phyloP scores from a whole-genome alignment of 805 yeast genomes.

The Komagataella pseudopastoris region DNA sequence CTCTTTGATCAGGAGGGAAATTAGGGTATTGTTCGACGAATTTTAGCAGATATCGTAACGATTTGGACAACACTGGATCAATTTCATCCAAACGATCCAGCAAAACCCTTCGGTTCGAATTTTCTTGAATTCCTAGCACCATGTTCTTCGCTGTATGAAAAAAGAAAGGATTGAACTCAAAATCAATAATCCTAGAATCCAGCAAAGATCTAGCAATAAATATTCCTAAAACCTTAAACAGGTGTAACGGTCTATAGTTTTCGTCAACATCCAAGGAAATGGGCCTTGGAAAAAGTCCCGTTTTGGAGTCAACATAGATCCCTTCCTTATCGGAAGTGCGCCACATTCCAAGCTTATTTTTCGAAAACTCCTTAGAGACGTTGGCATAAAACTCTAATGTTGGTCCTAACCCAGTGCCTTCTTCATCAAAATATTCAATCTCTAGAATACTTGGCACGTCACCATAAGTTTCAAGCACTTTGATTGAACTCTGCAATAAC shows the following conservation, averaged over 20 bases:
- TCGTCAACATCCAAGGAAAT: constrained; percentile 18
- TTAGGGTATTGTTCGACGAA: constrained; percentile 19
- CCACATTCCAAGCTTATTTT: constrained; percentile 54
- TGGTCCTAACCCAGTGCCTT: constrained; percentile 95
- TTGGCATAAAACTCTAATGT: constrained; percentile 83
- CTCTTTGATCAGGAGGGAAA: constrained; percentile 5
- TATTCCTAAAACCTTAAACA: constrained; percentile 62
- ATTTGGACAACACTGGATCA: constrained; percentile 45
- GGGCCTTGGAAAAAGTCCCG: constrained; percentile 72
- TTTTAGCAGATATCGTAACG: constrained; percentile 35
- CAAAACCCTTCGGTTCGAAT: constrained; percentile 5
- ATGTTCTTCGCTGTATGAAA: constrained; percentile 40
- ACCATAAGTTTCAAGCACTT: constrained; percentile 66
- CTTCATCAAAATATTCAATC: constrained; percentile 81
- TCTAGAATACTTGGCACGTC: constrained; percentile 72
- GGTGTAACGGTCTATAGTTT: constrained; percentile 27
- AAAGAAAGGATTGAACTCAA: constrained; percentile 60
- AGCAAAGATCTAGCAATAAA: constrained; percentile 78
- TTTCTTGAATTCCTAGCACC: constrained; percentile 3
- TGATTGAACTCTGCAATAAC: constrained; percentile 64
- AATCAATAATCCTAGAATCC: constrained; percentile 81
- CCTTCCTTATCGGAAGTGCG: constrained; percentile 21
- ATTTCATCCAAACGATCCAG: constrained; percentile 30
- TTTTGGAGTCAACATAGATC: constrained; percentile 23
- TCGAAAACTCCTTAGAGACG: constrained; percentile 64